phyloP scores from a whole-genome alignment of 176 grass and related monocot species.

The Oryza australiensis region DNA sequence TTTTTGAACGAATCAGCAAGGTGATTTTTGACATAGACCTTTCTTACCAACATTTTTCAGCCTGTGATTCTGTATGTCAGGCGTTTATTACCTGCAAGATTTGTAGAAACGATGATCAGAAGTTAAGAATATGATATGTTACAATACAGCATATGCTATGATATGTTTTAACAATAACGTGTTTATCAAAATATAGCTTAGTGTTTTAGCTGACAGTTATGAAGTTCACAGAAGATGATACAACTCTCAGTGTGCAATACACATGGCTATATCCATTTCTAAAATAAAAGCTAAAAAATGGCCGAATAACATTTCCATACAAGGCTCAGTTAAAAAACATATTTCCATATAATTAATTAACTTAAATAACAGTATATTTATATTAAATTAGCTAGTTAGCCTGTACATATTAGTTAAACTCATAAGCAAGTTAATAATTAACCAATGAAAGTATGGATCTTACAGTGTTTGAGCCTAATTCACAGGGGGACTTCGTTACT shows the following conservation, averaged over 20 bases:
- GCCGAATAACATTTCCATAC: background rate
- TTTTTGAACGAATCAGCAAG: too few species aligned
- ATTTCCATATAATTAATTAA: background rate
- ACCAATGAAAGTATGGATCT: background rate
- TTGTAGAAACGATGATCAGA: background rate
- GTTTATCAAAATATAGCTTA: background rate
- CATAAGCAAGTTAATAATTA: background rate
- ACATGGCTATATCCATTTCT: background rate
- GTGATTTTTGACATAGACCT: background rate
- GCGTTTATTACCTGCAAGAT: background rate
- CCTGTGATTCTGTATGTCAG: background rate
- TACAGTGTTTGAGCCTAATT: background rate
- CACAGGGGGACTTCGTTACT: slow-evolving; percentile 40
- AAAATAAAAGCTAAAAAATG: background rate
- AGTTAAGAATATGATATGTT: background rate
- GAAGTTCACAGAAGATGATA: too few species aligned
- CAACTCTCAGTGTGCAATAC: too few species aligned
- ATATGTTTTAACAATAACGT: too few species aligned
- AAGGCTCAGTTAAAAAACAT: too few species aligned
- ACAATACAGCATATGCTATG: background rate
- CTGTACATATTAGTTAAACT: background rate
- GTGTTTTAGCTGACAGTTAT: too few species aligned
- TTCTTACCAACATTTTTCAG: background rate
- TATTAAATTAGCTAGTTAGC: background rate
- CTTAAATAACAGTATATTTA: background rate